Percentiles rank a stretch among this genome's conserved stretches.
phyloP scores from a whole-genome alignment of 1,284 basidiomycete genomes.

The Papiliotrema nemorosa region DNA sequence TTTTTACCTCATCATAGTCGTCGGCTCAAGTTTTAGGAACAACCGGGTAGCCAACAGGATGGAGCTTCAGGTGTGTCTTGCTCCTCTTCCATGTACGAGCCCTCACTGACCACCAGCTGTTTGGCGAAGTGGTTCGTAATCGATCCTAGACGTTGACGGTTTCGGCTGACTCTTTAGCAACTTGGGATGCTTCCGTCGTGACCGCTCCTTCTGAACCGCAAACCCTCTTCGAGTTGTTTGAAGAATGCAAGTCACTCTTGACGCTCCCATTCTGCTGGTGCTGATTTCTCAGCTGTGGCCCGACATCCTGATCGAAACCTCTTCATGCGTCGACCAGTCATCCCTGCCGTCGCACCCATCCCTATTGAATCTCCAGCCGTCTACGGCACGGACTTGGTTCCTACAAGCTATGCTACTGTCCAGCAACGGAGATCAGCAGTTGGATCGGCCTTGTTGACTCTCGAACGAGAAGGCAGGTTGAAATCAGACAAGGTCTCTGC shows the following conservation, averaged over 20 bases:
- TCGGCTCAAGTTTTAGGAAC: constrained; percentile 17
- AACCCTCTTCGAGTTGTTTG: constrained; percentile 45
- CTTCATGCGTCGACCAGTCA: constrained; percentile 35
- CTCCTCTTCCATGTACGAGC: neutral
- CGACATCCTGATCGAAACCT: constrained; percentile 32
- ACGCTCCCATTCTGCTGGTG: neutral
- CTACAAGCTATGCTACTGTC: constrained; percentile 34
- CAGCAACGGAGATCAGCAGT: constrained; percentile 37
- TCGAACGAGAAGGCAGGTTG: constrained; percentile 41
- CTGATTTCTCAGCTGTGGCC: constrained; percentile 28
- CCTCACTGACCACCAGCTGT: constrained; percentile 10
- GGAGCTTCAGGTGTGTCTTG: constrained; percentile 32
- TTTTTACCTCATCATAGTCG: neutral
- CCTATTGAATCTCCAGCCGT: constrained; percentile 11
- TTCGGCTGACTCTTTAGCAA: constrained; percentile 12
- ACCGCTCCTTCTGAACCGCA: constrained; percentile 24
- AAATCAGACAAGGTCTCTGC: constrained; percentile 17
- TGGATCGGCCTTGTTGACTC: constrained; percentile 41
- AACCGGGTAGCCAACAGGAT: constrained; percentile 29
- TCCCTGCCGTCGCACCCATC: constrained; percentile 16
- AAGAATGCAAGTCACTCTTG: constrained; percentile 33
- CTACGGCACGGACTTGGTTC: constrained; percentile 32
- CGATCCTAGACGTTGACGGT: too few relatives aligned
- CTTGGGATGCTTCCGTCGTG: constrained; percentile 26
- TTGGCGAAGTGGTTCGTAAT: constrained; percentile 15